A percentile compares a stretch with the other conserved stretches of the same genome.
Conservation (phyloP, 768 basidiomycete species). For the Gautieria morchelliformis region DNA sequence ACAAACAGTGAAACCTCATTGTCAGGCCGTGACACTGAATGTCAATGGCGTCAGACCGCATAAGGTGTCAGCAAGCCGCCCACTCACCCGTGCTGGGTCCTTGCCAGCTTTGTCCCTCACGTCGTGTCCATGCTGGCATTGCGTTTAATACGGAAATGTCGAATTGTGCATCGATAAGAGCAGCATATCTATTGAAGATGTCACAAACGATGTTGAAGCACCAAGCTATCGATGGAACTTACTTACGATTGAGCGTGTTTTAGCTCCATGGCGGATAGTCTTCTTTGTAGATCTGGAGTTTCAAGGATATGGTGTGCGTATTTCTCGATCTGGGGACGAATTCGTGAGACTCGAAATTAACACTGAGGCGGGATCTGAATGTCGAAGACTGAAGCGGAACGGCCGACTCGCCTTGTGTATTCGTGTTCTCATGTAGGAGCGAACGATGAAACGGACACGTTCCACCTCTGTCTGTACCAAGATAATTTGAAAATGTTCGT, state of each 20-base stretch:
- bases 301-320: slow-evolving; percentile 72
- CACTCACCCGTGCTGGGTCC: slow-evolving; percentile 42
- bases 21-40: slow-evolving; percentile 68
- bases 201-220: not conserved
- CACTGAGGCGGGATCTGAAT: not conserved
- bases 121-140: slow-evolving; percentile 70
- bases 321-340: slow-evolving; percentile 65
- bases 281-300: slow-evolving; percentile 62
- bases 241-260: slow-evolving; percentile 66
- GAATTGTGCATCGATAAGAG: slow-evolving; percentile 69
- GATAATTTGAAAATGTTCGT: slow-evolving; percentile 88
- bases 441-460: slow-evolving; percentile 83
- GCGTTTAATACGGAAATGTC: slow-evolving; percentile 72
- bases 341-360: slow-evolving; percentile 3
- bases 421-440: slow-evolving; percentile 82
- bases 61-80: not conserved
- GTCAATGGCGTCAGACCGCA: not conserved
- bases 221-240: not conserved
- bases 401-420: slow-evolving; percentile 60
- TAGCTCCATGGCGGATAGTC: slow-evolving; percentile 75
- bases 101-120: slow-evolving; percentile 56
- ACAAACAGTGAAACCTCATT: slow-evolving; percentile 71
- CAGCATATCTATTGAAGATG: slow-evolving; percentile 48
- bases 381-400: not conserved
- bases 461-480: slow-evolving; percentile 93